These are phyloP conservation scores for Aspergillus pseudoviridinutans DNA, from an alignment of 2,329 filamentous ascomycete species.

Conservation along the genomic window DNA sequence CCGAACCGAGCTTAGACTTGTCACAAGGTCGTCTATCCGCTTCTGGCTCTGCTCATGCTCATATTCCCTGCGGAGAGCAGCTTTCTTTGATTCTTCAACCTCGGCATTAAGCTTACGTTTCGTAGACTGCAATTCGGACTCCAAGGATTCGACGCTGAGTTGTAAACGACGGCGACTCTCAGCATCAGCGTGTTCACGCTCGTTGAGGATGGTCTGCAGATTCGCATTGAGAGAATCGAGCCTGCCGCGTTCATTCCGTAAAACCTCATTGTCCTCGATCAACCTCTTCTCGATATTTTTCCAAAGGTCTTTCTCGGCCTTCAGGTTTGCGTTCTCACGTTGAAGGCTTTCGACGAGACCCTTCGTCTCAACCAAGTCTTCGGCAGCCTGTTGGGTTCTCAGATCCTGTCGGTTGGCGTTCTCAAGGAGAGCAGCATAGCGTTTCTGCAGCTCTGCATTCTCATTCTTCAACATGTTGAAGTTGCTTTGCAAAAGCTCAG, in stretches of 20 bases:
- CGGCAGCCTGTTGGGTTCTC: slow-evolving; percentile 82
- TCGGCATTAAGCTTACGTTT: slow-evolving; percentile 84
- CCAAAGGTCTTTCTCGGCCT: slow-evolving; percentile 91
- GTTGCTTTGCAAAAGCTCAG: slow-evolving; percentile 85
- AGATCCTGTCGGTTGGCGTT: slow-evolving; percentile 85
- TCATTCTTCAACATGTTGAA: slow-evolving; percentile 79
- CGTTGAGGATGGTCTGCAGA: slow-evolving; percentile 85
- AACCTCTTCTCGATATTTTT: slow-evolving; percentile 88
- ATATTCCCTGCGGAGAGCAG: slow-evolving; percentile 79
- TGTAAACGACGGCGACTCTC: slow-evolving; percentile 80
- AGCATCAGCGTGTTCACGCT: slow-evolving; percentile 78
- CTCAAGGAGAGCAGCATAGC: slow-evolving; percentile 72
- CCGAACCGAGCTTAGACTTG: slow-evolving; percentile 71
- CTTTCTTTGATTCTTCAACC: slow-evolving; percentile 77
- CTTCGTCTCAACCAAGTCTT: slow-evolving; percentile 84
- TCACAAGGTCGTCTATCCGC: slow-evolving; percentile 85
- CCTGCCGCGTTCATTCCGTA: slow-evolving; percentile 78
- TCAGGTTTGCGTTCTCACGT: slow-evolving; percentile 86
- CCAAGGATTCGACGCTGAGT: slow-evolving; percentile 69
- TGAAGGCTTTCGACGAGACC: slow-evolving; percentile 80
- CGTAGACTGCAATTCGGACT: slow-evolving; percentile 70
- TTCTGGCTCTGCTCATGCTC: slow-evolving; percentile 85
- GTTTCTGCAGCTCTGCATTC: slow-evolving; percentile 80
- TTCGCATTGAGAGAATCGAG: slow-evolving; percentile 79
- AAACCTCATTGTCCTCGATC: slow-evolving; percentile 78